Evolutionary conservation across 2,329 filamentous ascomycete species (phyloP).

Genomic region (Penicillium sp.): DNA sequence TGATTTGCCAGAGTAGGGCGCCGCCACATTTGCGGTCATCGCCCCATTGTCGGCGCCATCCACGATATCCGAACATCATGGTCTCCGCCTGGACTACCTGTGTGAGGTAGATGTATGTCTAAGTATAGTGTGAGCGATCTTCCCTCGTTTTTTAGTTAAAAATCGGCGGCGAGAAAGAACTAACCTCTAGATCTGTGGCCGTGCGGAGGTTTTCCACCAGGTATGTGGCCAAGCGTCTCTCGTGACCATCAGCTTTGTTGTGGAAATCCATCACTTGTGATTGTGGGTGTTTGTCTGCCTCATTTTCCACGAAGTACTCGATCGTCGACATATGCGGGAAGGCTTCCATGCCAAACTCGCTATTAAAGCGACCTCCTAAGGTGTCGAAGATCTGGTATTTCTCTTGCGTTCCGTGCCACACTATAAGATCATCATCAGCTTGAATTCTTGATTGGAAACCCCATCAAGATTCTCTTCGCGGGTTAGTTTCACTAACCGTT

Average conservation of each 20-base stretch:
- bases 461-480: neutral
- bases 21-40: conserved; percentile 47
- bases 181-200: conserved; percentile 53
- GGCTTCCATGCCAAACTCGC: conserved; percentile 93
- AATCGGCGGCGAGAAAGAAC: conserved; percentile 37
- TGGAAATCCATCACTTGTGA: conserved; percentile 89
- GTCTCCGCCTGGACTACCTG: conserved; percentile 63
- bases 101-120: conserved; percentile 69
- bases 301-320: conserved; percentile 69
- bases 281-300: conserved; percentile 76
- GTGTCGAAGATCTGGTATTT: conserved; percentile 89
- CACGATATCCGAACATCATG: conserved; percentile 60
- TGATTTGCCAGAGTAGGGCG: conserved; percentile 50
- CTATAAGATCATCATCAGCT: conserved; percentile 29
- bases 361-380: conserved; percentile 86
- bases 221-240: conserved; percentile 82
- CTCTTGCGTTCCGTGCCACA: conserved; percentile 91
- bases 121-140: conserved; percentile 22
- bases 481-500: conserved; percentile 55
- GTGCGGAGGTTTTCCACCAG: conserved; percentile 82
- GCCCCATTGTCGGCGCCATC: conserved; percentile 53
- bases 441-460: no score
- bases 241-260: conserved; percentile 91
- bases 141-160: conserved; percentile 30
- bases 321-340: conserved; percentile 85